Percentiles rank a stretch among this genome's conserved stretches.
Evolutionary conservation across 495 filamentous ascomycete genomes (phyloP).

Genomic region (Neurospora cerealis): DNA sequence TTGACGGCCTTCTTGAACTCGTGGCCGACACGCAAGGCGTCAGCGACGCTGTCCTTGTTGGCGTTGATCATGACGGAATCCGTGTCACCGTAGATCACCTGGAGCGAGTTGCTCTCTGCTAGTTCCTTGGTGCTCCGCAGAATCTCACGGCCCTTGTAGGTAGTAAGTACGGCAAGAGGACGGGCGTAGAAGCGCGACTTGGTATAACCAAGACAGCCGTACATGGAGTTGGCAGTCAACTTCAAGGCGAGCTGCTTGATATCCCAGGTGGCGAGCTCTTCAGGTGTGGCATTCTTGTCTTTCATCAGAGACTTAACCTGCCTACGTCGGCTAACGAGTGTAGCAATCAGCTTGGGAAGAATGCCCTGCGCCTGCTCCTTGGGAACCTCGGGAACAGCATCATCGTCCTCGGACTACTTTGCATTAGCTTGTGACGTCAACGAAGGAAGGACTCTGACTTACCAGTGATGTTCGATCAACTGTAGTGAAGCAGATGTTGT

Average conservation of each 20-base stretch:
- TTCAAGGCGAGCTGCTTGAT: constrained; percentile 96
- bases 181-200: constrained; percentile 94
- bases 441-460: constrained; percentile 10
- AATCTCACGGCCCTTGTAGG: constrained; percentile 96
- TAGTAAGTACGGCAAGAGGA: constrained; percentile 89
- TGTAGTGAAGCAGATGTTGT: constrained; percentile 98
- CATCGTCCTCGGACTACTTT: constrained; percentile 64
- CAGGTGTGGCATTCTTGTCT: constrained; percentile 71
- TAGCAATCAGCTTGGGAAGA: constrained; percentile 80
- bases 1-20: constrained; percentile 66
- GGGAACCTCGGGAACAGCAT: constrained; percentile 62
- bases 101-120: constrained; percentile 75
- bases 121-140: constrained; percentile 88
- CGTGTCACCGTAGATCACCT: constrained; percentile 97
- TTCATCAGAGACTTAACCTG: constrained; percentile 97
- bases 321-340: constrained; percentile 74
- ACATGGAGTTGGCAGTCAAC: constrained; percentile 98
- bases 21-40: constrained; percentile 76
- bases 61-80: constrained; percentile 99
- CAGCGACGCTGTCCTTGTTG: constrained; percentile 85
- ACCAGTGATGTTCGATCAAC: constrained; percentile 65
- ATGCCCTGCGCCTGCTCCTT: constrained; percentile 65
- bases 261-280: constrained; percentile 91
- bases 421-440: constrained; percentile 10
- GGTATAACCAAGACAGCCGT: constrained; percentile 93